Percentiles rank a stretch among this genome's conserved stretches.
Evolutionary conservation across 2,329 filamentous ascomycete genomes (phyloP).

Genomic region (Botrytis fragariae): DNA sequence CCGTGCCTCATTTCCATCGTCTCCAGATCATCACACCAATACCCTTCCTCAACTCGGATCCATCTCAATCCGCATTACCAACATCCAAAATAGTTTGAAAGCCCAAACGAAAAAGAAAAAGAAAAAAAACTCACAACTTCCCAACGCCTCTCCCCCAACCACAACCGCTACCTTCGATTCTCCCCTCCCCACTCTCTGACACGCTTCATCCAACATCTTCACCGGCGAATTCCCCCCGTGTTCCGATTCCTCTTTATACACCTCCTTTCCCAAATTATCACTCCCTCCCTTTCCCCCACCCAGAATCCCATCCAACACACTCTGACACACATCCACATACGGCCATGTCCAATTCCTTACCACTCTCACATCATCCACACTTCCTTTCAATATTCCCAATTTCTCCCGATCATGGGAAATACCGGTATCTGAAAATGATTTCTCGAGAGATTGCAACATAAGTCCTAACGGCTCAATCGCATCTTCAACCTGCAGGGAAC

Average conservation of each 20-base stretch:
- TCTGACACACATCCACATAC: conserved; percentile 3
- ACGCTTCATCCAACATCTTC: conserved; percentile 61
- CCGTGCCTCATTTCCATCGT: not conserved
- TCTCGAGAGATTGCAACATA: conserved; percentile 41
- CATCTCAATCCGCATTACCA: not conserved
- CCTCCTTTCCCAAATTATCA: not conserved
- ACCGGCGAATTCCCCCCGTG: conserved; percentile 52
- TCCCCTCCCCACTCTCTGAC: conserved; percentile 52
- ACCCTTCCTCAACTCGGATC: not conserved
- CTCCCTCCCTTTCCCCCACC: not conserved
- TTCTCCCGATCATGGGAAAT: conserved; percentile 47
- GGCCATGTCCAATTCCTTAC: conserved; percentile 10
- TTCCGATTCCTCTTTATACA: conserved; percentile 5
- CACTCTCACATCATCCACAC: conserved; percentile 49
- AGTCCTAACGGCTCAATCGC: conserved; percentile 58
- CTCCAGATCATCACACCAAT: not conserved
- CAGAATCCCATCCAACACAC: not conserved
- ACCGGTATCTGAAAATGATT: not conserved
- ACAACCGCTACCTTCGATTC: conserved; percentile 57
- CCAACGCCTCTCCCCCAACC: conserved; percentile 63
- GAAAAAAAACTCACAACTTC: conserved; percentile 31
- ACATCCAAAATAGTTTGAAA: not conserved
- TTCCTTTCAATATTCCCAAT: conserved; percentile 16
- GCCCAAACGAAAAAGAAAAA: not conserved
- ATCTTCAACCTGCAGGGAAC: conserved; percentile 48